Percentiles rank a stretch among this genome's conserved stretches.
phyloP scores from a whole-genome alignment of 768 basidiomycete species.

The Boletus rubroflammeus region DNA sequence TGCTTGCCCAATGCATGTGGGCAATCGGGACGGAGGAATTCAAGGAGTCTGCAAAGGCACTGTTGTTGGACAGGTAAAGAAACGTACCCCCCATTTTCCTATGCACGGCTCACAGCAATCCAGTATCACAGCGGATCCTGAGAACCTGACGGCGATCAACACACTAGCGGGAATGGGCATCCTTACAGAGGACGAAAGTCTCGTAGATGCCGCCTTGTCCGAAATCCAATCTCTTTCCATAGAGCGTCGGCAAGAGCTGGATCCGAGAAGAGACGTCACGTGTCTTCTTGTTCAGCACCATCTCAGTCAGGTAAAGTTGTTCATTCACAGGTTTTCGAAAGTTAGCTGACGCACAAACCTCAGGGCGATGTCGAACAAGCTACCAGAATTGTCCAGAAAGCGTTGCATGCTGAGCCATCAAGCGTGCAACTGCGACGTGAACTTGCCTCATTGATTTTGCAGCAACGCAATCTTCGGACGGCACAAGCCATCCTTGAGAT shows the following conservation, averaged over 20 bases:
- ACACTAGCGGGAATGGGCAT: slow-evolving; percentile 88
- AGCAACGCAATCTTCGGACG: slow-evolving; percentile 38
- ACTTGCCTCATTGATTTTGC: slow-evolving; percentile 54
- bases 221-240: slow-evolving; percentile 72
- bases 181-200: slow-evolving; percentile 67
- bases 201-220: slow-evolving; percentile 83
- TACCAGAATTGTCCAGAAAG: slow-evolving; percentile 50
- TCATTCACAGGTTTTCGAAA: neutral
- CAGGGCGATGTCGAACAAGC: slow-evolving; percentile 53
- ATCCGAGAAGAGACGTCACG: slow-evolving; percentile 66
- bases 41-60: slow-evolving; percentile 70
- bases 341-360: neutral
- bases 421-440: slow-evolving; percentile 45
- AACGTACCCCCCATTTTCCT: neutral
- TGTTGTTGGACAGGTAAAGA: slow-evolving; percentile 78
- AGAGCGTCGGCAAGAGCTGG: slow-evolving; percentile 61
- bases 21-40: slow-evolving; percentile 71
- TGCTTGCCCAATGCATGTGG: slow-evolving; percentile 89
- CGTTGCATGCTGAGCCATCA: slow-evolving; percentile 55
- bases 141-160: slow-evolving; percentile 78
- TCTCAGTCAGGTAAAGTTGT: slow-evolving; percentile 59
- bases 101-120: slow-evolving; percentile 12
- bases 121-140: slow-evolving; percentile 75
- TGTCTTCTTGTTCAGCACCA: slow-evolving; percentile 71
- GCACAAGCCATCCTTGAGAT: slow-evolving; percentile 48